Conservation (phyloP, 108 stramenopile species). For the Pseudonitzschia delicatissima region DNA sequence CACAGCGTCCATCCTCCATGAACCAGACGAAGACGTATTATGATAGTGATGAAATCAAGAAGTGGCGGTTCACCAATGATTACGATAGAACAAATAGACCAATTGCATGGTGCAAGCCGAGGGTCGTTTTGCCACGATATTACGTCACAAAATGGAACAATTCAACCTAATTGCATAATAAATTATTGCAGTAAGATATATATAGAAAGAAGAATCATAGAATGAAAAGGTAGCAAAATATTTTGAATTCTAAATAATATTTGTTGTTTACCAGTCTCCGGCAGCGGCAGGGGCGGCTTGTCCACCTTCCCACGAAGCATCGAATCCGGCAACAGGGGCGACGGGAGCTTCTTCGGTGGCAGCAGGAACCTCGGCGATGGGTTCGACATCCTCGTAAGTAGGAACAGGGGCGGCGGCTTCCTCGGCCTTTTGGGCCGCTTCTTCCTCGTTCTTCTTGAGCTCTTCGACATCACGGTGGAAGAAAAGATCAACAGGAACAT, state of each 20-base stretch:
- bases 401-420: slow-evolving; percentile 60
- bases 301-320: slow-evolving; percentile 49
- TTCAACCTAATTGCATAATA: too few species aligned
- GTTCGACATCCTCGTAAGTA: slow-evolving; percentile 54
- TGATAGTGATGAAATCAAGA: too few species aligned
- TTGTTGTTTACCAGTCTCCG: slow-evolving; percentile 47
- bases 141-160: too few species aligned
- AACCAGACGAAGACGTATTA: too few species aligned
- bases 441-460: slow-evolving; percentile 98
- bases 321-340: slow-evolving; percentile 20
- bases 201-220: background rate
- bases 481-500: slow-evolving; percentile 99
- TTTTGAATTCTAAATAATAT: background rate
- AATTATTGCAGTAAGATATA: too few species aligned
- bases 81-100: too few species aligned
- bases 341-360: slow-evolving; percentile 24
- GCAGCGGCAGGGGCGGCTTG: slow-evolving; percentile 26
- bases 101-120: too few species aligned
- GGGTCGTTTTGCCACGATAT: too few species aligned
- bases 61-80: too few species aligned
- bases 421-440: slow-evolving; percentile 85
- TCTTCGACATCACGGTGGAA: slow-evolving; percentile 99
- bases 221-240: background rate
- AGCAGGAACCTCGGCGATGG: slow-evolving; percentile 41
- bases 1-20: too few species aligned